These are phyloP conservation scores for Tetracladium maxilliforme DNA, from an alignment of 2,329 filamentous ascomycete genomes.

Conservation along the genomic window DNA sequence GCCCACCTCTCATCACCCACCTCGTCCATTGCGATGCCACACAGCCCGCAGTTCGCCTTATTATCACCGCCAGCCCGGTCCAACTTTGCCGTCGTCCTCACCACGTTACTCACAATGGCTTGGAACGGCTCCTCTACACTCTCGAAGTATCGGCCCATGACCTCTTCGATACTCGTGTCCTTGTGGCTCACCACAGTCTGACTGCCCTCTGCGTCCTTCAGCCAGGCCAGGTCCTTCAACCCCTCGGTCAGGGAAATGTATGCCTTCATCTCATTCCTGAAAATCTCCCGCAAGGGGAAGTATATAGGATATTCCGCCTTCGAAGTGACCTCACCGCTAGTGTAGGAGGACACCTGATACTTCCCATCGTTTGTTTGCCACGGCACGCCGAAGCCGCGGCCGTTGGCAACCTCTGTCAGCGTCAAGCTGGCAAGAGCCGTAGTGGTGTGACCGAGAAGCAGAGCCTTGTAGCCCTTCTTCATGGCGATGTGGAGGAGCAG, in stretches of 20 bases:
- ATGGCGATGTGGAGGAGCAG: constrained; percentile 54
- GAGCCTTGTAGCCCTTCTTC: constrained; percentile 43
- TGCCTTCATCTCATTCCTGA: constrained; percentile 62
- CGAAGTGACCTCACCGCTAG: constrained; percentile 5
- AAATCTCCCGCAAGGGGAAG: constrained; percentile 73
- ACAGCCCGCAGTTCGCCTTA: constrained; percentile 43
- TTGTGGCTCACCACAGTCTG: constrained; percentile 23
- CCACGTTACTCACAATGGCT: constrained; percentile 88
- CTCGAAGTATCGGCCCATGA: constrained; percentile 81
- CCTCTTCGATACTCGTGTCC: constrained; percentile 76
- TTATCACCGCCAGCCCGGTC: constrained; percentile 25
- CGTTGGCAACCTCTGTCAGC: constrained; percentile 79
- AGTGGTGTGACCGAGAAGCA: constrained; percentile 77
- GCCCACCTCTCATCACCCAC: constrained; percentile 48
- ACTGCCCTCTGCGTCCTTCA: constrained; percentile 13
- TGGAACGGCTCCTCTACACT: constrained; percentile 77
- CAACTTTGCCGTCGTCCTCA: constrained; percentile 78
- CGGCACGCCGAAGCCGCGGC: constrained; percentile 69
- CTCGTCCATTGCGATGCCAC: constrained; percentile 50
- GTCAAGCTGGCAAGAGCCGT: constrained; percentile 78
- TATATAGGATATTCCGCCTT: constrained; percentile 32
- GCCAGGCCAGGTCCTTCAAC: constrained; percentile 15
- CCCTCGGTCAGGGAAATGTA: constrained; percentile 41
- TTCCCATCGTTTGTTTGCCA: constrained; percentile 67
- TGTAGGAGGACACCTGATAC: constrained; percentile 3